Conservation (phyloP, 192 early-diverging fungal genomes). For the Obelidium mucronatum region DNA sequence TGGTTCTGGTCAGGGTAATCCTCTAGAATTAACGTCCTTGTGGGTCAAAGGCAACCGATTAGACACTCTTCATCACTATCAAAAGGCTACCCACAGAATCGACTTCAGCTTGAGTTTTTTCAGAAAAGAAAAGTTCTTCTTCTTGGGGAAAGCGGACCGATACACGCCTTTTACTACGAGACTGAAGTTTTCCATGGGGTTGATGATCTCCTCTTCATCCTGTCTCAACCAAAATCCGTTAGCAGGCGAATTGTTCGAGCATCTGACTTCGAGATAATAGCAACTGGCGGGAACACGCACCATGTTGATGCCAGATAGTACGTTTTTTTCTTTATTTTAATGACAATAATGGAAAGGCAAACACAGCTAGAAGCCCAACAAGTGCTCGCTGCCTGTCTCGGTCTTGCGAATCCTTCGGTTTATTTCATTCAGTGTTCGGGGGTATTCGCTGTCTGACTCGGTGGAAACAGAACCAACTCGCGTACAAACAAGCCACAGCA, state of each 20-base stretch:
- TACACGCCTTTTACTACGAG: constrained; percentile 73
- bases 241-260: background rate
- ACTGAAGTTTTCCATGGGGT: constrained; percentile 23
- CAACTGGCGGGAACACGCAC: background rate
- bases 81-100: constrained; percentile 71
- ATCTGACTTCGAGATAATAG: background rate
- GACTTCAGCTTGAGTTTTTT: constrained; percentile 88
- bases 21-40: constrained; percentile 80
- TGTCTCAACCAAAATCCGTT: background rate
- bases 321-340: background rate
- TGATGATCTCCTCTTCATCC: constrained; percentile 20
- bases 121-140: constrained; percentile 93
- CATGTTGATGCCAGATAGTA: too few species aligned
- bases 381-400: background rate
- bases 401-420: background rate
- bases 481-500: background rate
- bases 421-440: background rate
- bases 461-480: background rate
- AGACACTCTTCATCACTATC: background rate
- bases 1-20: constrained; percentile 96
- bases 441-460: background rate
- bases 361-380: background rate
- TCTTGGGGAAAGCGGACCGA: constrained; percentile 94
- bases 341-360: background rate
- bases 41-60: background rate